Base-by-base conservation (phyloP, 495 filamentous ascomycete species). In the Xylaria flabelliformis region DNA sequence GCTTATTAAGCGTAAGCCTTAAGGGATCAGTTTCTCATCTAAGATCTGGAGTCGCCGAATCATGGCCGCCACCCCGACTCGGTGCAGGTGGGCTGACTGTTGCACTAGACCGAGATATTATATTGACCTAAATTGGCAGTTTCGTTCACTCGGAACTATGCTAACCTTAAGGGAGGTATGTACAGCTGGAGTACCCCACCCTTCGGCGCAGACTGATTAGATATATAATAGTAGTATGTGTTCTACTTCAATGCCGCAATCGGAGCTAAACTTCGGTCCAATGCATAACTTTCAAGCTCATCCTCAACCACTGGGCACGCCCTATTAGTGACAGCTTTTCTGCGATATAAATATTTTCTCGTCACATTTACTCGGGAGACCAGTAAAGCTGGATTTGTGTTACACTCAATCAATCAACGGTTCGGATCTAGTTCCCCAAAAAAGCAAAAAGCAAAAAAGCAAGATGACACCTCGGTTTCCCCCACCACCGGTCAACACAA, bases 401-500 rank as follows among this genome's bases (percentile, higher is more conserved):
- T 44, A 36, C 39, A 21, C 15, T 63, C 39, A 4, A 29, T 63
- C 39, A 4, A 29, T 67, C 26, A 15, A 51, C 26, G 24, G 48
- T 39, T 39, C 17, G 32, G 19, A 32, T 39, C 15, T 58, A 8
- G 10, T 12, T 24, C 17, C 56, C 8, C 68, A 21, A 58, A 55
- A 55, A 55, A 21, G 32, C 42, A 32, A 67, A 75, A 29, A 29
- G 26, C 68, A 21, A 58, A 21, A 58, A 55, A 32, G 32, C 42
- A 32, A 39, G 59, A 85, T 85, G 83, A 78, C 83, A 32, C 8
- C 70, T 29, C 71, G 83, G 64, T 97, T 97, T 77, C 95, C 95
- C 53, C 95, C 95, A 34, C 90, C 92, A 3, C 93, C 95, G 6
- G 89, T 92, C 71, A 89, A 89, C 77, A 91, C 93, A 59, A 94